A percentile compares a stretch with the other conserved stretches of the same genome.
Evolutionary conservation across 225 moss, liverwort and hornwort species (phyloP).

Genomic region (Pseudoscleropodium purum): DNA sequence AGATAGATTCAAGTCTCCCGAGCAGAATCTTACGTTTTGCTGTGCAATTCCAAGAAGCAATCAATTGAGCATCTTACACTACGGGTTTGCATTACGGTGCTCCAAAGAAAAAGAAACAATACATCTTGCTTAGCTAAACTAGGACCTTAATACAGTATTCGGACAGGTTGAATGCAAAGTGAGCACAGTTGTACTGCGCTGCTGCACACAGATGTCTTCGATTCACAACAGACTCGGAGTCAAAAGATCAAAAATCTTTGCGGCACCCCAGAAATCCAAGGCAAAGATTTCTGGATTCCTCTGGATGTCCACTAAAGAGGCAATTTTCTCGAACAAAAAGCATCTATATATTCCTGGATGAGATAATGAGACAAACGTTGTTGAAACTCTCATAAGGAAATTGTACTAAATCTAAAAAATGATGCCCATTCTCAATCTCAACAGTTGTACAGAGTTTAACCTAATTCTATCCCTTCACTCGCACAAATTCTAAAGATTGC

Average conservation of each 20-base stretch:
- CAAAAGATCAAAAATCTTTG: not conserved
- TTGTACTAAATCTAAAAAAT: not conserved
- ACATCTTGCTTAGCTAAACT: not conserved
- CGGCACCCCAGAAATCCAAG: not conserved
- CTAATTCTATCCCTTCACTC: not conserved
- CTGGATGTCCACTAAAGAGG: not conserved
- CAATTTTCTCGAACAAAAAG: not conserved
- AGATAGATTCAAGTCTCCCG: constrained; percentile 48
- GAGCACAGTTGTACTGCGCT: not conserved
- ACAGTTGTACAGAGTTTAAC: not conserved
- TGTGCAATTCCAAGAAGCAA: constrained; percentile 20
- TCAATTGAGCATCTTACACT: not conserved
- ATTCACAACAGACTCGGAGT: not conserved
- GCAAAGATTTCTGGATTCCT: not conserved
- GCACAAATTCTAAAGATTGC: not conserved
- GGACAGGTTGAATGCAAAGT: not conserved
- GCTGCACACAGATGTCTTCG: not conserved
- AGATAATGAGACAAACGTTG: not conserved
- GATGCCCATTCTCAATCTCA: not conserved
- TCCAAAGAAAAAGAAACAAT: not conserved
- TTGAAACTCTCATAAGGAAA: not conserved
- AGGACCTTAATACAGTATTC: not conserved
- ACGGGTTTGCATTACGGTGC: not conserved
- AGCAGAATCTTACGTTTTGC: constrained; percentile 68
- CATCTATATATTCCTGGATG: not conserved